phyloP scores from a whole-genome alignment of 1,284 basidiomycete genomes.

The Coriolopsis trogii region DNA sequence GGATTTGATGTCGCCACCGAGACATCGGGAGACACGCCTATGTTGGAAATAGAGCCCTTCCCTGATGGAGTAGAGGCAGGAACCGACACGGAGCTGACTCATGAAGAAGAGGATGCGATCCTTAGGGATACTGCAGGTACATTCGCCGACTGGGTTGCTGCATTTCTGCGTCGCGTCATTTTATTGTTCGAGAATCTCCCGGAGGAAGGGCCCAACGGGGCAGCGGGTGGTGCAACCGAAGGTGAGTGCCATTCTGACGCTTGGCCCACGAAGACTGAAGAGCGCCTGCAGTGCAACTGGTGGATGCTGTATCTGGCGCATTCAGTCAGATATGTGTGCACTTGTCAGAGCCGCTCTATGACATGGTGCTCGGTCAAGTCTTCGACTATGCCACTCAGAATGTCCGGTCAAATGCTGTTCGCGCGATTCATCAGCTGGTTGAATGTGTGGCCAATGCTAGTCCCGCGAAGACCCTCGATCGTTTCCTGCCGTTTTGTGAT shows the following conservation, averaged over 20 bases:
- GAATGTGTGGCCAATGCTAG: slow-evolving; percentile 86
- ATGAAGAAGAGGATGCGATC: slow-evolving; percentile 63
- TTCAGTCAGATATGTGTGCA: slow-evolving; percentile 83
- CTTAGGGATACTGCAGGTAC: slow-evolving; percentile 64
- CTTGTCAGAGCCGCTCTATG: slow-evolving; percentile 81
- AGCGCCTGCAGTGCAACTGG: slow-evolving; percentile 54
- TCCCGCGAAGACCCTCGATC: slow-evolving; percentile 74
- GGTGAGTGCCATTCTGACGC: slow-evolving; percentile 37
- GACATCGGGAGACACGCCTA: slow-evolving; percentile 14
- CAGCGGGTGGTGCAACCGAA: slow-evolving; percentile 63
- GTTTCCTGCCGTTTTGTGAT: slow-evolving; percentile 77
- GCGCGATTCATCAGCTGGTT: slow-evolving; percentile 86
- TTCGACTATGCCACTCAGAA: slow-evolving; percentile 79
- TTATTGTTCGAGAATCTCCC: slow-evolving; percentile 87
- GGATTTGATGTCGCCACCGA: slow-evolving; percentile 6
- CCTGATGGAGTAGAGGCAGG: slow-evolving; percentile 35
- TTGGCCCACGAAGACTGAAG: neutral
- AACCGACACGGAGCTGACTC: slow-evolving; percentile 43
- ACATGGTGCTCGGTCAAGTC: slow-evolving; percentile 82
- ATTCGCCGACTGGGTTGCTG: slow-evolving; percentile 83
- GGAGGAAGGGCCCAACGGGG: slow-evolving; percentile 70
- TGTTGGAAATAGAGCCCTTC: slow-evolving; percentile 23
- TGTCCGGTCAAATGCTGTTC: slow-evolving; percentile 83
- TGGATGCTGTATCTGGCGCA: slow-evolving; percentile 69
- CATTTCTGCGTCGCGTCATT: slow-evolving; percentile 82